Base-by-base conservation (phyloP, 805 yeast genomes). In the Candida broadrunensis region DNA sequence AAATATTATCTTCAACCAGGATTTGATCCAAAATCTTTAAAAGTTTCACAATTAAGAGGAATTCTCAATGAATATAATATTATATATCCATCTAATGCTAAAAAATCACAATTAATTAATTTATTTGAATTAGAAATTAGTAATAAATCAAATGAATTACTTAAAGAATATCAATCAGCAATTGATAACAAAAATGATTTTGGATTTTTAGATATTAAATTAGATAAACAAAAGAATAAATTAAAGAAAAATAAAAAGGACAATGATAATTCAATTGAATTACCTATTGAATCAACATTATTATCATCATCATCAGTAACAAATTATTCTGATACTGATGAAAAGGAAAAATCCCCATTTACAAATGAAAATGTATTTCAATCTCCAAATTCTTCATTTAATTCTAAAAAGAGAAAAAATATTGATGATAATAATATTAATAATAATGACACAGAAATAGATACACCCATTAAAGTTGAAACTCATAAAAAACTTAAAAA, bases 11-110 rank as follows among this genome's bases (percentile, higher is more conserved):
- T 29, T 15, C 32, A 29, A 29, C 15, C 29, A 36, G 47, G 35
- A 5, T 88, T 86, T 59, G 81, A 88, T 55, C 85, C 91, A 5
- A 64, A 72, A 19, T 65, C 72, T 30, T 65, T 85, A 48, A 84
- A 80, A 38, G 81, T 87, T 17, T 79, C 89, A 3, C 79, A 85
- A 44, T 69, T 91, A 54, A 75, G 93, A 52, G 74, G 80, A 17
- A 72, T 88, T 17, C 67, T 91, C 39, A 61, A 70, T 11, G 81
- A 77, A 41, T 76, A 88, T 55, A 72, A 76, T n/a, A 68, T 90
- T n/a, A 59, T 63, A 1, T 82, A 72, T 54, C 73, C 85, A 0
- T 66, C 84, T 1, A 67, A 74, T 35, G 83, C 89, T 5, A 86
- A 82, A 55, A 91, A 91, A 59, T 63, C 76, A 5, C 80, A 78